Conservation (phyloP, 768 basidiomycete species). For the Obba rivulosa region DNA sequence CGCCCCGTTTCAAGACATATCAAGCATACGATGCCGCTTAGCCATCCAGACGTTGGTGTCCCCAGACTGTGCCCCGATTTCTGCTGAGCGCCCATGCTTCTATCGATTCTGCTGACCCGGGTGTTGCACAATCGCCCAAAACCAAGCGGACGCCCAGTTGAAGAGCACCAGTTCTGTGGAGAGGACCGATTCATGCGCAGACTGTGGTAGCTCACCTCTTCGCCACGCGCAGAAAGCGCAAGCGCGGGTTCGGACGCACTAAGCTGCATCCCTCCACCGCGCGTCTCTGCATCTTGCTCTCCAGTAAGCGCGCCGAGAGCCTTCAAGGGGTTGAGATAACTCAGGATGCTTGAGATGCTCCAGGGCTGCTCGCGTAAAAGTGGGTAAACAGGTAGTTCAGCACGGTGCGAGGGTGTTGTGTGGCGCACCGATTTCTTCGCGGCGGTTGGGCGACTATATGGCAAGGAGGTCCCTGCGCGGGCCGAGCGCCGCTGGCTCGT, state of each 20-base stretch:
- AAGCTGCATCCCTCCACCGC: neutral
- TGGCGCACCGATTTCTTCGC: conserved; percentile 41
- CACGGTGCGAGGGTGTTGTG: conserved; percentile 6
- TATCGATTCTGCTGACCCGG: too few species aligned
- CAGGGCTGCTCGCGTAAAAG: conserved; percentile 27
- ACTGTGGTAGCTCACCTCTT: conserved; percentile 3
- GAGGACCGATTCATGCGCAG: neutral
- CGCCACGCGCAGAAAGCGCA: conserved; percentile 4
- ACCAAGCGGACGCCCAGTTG: too few species aligned
- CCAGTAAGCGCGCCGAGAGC: conserved; percentile 13
- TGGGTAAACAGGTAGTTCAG: conserved; percentile 23
- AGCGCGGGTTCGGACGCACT: conserved; percentile 6
- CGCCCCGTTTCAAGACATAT: too few species aligned
- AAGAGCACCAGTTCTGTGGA: too few species aligned
- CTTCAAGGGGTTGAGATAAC: conserved; percentile 45
- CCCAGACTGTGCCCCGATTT: too few species aligned
- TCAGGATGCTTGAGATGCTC: conserved; percentile 47
- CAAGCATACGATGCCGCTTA: too few species aligned
- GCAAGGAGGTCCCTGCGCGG: conserved; percentile 34
- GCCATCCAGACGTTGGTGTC: too few species aligned
- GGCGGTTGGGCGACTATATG: conserved; percentile 44
- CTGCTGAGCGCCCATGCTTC: too few species aligned
- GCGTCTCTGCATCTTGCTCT: conserved; percentile 5
- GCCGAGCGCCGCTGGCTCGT: conserved; percentile 6
- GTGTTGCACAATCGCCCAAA: too few species aligned